Base-by-base conservation (phyloP, 257 asterid genomes). In the Marsdenia floribunda region DNA sequence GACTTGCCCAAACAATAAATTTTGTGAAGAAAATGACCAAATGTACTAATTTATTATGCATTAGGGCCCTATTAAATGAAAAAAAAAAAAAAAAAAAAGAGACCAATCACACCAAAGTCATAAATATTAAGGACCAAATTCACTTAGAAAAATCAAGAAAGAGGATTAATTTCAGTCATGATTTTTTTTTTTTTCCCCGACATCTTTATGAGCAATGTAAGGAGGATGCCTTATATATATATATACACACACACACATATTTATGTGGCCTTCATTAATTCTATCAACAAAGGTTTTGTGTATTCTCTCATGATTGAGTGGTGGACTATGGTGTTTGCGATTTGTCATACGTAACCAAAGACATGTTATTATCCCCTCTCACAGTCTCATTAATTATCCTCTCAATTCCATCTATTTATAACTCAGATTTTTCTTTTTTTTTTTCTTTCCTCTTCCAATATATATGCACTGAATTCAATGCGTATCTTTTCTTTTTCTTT, bases 261-360 rank as follows among this genome's bases (percentile, higher is more conserved):
- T 57, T 68, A 46, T 64, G 59, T 81, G 72, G 61, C 68, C 66
- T 35, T 64, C 59, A 68, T 37, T 44, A 44, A 7, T 7, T 58
- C 57, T n/a, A 69, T 68, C 66, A 72, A 72, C 75, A 68, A 53
- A 4, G 58, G 9, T 53, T 66, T 76, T 77, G 76, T 44, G 69
- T 37, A 33, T 44, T 44, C 8, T 82, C 79, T 82, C 79, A 78
- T 85, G 69, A 78, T 83, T 80, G 72, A 77, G 74, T 26, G 70
- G 71, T 65, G 44, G 44, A 78, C 70, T 80, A 75, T 38, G 64
- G 73, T 78, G 80, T 85, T 80, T 50, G 77, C 58, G 29, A 15
- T 40, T 53, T 10, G 64, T 8, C 12, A 18, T 49, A 46, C 0
- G 19, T 50, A 29, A 5, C 37, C 2, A 35, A 54, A 24, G 22